A percentile compares a stretch with the other conserved stretches of the same genome.
Conservation (phyloP, 306 rosid genomes). For the Astragalus membranaceus region DNA sequence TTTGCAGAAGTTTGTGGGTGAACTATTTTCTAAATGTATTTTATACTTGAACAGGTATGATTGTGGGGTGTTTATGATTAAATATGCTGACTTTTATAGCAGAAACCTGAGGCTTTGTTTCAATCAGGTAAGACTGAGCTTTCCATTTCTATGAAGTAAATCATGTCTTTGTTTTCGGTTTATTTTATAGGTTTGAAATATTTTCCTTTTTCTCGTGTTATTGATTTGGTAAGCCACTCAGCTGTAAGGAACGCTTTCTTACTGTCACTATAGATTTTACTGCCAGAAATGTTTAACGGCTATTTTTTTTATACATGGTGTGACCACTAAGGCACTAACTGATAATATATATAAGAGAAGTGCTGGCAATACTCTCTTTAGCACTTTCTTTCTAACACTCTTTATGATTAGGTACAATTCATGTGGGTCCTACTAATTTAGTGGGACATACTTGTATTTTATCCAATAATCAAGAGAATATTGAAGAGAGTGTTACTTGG, state of each 20-base stretch:
- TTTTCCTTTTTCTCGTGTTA: not conserved
- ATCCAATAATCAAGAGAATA: no score
- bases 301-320: not conserved
- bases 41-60: constrained; percentile 53
- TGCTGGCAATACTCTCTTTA: no score
- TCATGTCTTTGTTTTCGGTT: not conserved
- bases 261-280: not conserved
- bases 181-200: not conserved
- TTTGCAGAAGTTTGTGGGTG: not conserved
- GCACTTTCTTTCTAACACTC: no score
- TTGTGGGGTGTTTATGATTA: constrained; percentile 89
- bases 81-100: constrained; percentile 86
- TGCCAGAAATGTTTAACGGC: not conserved
- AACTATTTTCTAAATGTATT: constrained; percentile 16
- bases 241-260: not conserved
- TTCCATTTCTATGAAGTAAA: constrained; percentile 4
- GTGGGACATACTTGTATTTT: no score
- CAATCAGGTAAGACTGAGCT: constrained; percentile 55
- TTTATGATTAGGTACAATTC: no score
- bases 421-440: no score
- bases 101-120: constrained; percentile 78
- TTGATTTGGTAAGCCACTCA: not conserved
- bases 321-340: not conserved
- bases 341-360: no score
- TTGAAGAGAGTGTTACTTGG: no score